Base-by-base conservation (phyloP, 1,284 basidiomycete genomes). In the Pascua guehoae region DNA sequence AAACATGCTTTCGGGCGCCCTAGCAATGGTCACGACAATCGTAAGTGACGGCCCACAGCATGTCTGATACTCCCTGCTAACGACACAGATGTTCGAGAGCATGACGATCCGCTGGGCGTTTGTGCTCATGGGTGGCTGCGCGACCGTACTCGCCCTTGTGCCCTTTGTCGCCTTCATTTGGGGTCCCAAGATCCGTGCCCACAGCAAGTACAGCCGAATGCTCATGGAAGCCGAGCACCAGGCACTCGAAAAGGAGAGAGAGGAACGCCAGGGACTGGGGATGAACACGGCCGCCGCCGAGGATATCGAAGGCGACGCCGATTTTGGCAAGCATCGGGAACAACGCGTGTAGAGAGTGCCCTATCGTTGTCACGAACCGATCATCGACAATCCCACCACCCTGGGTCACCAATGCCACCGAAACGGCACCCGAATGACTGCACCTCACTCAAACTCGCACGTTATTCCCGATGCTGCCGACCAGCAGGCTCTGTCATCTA, bases 131-230 rank as follows among this genome's bases (percentile, higher is more conserved):
- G 60, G 60, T 38, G 50, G 47, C 17, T 18, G 58, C 32, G 60
- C 60, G 24, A n/a, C 51, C 1, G 14, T 61, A 7, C 63, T 75
- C 2, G 65, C 71, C 0, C 50, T 65, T 2, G 67, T 75, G 14
- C 75, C 75, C 4, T 75, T 75, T 47, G 56, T 71, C 4, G 71
- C 71, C 5, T 73, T 67, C 58, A 63, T 61, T 32, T 67, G 68
- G 46, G 75, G 71, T 2, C 72, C 74, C 1, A 48, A 60, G 57
- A 74, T 78, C 42, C 57, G 75, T 17, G 60, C 63, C 12, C 58
- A 61, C 37, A 69, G 66, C 14, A 64, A 59, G 47, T 75, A 72
- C 59, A 66, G 64, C 16, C 67, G 68, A 44, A 56, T 64, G 47
- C 57, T 77, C 39, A 73, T 75, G 68, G 64, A 60, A 38, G 67